phyloP scores from a whole-genome alignment of 2,329 filamentous ascomycete species.

The Microdochium nivale region DNA sequence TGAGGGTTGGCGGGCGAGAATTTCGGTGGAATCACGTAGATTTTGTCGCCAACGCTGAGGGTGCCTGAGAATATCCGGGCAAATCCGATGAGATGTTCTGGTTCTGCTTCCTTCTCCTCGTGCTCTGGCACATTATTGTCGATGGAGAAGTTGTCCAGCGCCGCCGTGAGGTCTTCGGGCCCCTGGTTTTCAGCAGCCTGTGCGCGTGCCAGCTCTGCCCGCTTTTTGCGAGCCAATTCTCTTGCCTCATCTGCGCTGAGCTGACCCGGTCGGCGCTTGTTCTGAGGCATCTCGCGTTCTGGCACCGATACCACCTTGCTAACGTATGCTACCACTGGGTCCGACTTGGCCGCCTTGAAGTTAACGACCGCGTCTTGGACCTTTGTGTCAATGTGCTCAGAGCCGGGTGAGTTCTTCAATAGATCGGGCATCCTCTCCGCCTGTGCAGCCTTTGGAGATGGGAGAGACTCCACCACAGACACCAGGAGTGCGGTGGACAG shows the following conservation, averaged over 20 bases:
- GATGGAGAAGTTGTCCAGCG: conserved; percentile 53
- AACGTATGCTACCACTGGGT: conserved; percentile 86
- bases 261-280: conserved; percentile 63
- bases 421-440: conserved; percentile 70
- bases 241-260: conserved; percentile 85
- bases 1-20: conserved; percentile 77
- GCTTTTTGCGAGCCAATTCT: conserved; percentile 78
- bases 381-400: conserved; percentile 56
- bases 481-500: conserved; percentile 88
- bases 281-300: conserved; percentile 83
- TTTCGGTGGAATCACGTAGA: conserved; percentile 90
- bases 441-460: conserved; percentile 75
- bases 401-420: conserved; percentile 71
- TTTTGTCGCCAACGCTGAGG: conserved; percentile 76
- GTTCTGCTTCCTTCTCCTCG: conserved; percentile 55
- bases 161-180: conserved; percentile 47
- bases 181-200: conserved; percentile 51
- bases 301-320: conserved; percentile 98
- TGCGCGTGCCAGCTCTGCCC: conserved; percentile 77
- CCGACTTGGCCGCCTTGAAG: conserved; percentile 62
- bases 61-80: conserved; percentile 89
- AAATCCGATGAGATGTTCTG: conserved; percentile 89
- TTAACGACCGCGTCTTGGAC: conserved; percentile 75
- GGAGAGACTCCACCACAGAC: conserved; percentile 87
- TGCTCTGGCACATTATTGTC: conserved; percentile 39